Evolutionary conservation across 2,329 filamentous ascomycete genomes (phyloP), one percentile per base, ranked within the genome.

Genomic region (Annulohypoxylon truncatum): DNA sequence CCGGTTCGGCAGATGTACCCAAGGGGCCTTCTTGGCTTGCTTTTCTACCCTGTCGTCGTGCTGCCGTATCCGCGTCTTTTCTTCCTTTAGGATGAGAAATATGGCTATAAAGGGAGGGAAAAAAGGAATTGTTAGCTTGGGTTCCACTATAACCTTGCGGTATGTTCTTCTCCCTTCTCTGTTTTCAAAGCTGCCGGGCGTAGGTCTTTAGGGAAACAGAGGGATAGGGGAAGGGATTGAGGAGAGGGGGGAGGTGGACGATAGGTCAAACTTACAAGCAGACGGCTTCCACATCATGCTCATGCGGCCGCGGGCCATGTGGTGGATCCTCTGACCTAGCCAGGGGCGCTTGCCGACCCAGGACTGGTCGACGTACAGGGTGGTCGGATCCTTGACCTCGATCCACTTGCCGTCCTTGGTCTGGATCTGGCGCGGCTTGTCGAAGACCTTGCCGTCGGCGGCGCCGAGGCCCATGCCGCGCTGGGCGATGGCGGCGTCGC

Each of bases 301-400:
- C 69, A 90, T 86, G 61, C 87, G 84, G 31, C 93, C 93, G 76
- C 92, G 86, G 2, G 93, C 94, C 68, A 95, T 89, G 78, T 90
- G 91, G 71, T 94, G 91, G 4, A 87, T 82, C 47, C 83, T 82
- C 64, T 80, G 81, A 24, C 78, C 80, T 62, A 86, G 85, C 78
- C 84, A 90, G 1, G 85, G 83, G 0, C 93, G 92, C 69, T 91
- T 90, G 58, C 92, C 93, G 46, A 97, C 93, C 95, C 95, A 99
- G 3, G 94, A 93, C 80, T 98, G 89, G 58, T 94, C 91, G 71
- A 99, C 87, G 78, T 97, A 99, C 70, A 98, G 91, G 64, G 87
- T 87, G n/a, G 91, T 92, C 1, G 90, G 89, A 74, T 97, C 92
- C 28, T 80, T 80, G 22, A 97, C 85, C 38, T 87, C 84, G 70